Evolutionary conservation across 768 basidiomycete genomes (phyloP), one percentile per base, ranked within the genome.

Genomic region (Hygrophorus russula): DNA sequence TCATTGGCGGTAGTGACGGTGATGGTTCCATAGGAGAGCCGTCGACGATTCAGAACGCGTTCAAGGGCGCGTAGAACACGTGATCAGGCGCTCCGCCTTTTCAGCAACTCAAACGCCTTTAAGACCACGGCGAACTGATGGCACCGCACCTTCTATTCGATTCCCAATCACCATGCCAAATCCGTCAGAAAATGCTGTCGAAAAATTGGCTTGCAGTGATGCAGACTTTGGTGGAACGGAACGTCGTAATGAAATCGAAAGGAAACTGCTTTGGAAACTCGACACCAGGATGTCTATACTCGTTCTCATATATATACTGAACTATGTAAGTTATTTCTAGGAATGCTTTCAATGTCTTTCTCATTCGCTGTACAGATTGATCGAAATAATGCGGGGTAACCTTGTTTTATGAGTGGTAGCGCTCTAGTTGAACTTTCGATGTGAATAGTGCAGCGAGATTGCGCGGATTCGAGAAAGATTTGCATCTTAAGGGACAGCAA

Each of bases 301-400:
- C 34, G 55, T 74, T 24, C 40, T 70, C 17, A 71, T 71, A n/a
- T 70, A 70, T 46, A 65, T 71, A 29, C 58, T 70, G 30, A 70
- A 70, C 48, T 69, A 68, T 63, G 51, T 53, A 53, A 37, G 43
- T 38, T 34, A 36, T 11, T 18, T 17, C 13, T 15, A 3, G 35
- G 9, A 14, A 9, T 27, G 11, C 33, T 20, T 37, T 19, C 19
- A 27, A 8, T 30, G 66, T 67, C 60, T 70, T 32, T 69, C 56
- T 67, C n/a, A 68, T 65, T 70, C 45, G 19, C 29, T 12, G 17
- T 40, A 66, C 66, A 82, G 65, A 70, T 85, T 44, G 83, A 85
- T 56, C 68, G 83, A 29, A 85, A 83, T 52, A 83, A 83, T 53
- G 80, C 70, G 30, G 65, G 70, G 76, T 78, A 55, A 51, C 68